Conservation (phyloP, 352 stramenopile species). For the Pythium rishiriense region DNA sequence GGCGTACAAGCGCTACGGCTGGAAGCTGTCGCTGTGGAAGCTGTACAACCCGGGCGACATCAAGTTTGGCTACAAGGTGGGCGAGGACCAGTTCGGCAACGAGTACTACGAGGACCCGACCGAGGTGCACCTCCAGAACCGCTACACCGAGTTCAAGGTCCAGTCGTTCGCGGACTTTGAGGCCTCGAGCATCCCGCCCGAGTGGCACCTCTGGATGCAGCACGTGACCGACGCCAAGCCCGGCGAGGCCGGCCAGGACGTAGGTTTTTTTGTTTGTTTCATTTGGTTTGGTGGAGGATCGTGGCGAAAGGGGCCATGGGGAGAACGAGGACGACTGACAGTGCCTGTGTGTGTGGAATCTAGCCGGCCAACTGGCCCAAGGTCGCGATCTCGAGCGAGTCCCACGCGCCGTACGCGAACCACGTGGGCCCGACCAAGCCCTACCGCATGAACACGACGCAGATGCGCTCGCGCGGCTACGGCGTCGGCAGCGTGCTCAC, state of each 20-base stretch:
- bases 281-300: slow-evolving; percentile 1
- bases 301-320: too few relatives aligned
- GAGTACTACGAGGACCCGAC: slow-evolving; percentile 88
- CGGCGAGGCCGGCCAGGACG: slow-evolving; percentile 57
- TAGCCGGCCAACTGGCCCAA: slow-evolving; percentile 77
- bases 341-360: neutral
- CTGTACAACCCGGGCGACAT: slow-evolving; percentile 88
- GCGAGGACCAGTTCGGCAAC: slow-evolving; percentile 82
- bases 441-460: slow-evolving; percentile 78
- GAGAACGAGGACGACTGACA: too few relatives aligned
- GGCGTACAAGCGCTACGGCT: slow-evolving; percentile 78
- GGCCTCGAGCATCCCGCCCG: slow-evolving; percentile 68
- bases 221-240: slow-evolving; percentile 74
- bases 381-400: slow-evolving; percentile 45
- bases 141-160: slow-evolving; percentile 85
- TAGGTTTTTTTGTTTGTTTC: slow-evolving; percentile 25
- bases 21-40: slow-evolving; percentile 82
- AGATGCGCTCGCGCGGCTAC: slow-evolving; percentile 80
- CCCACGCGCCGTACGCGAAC: slow-evolving; percentile 68
- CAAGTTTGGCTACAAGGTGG: slow-evolving; percentile 85
- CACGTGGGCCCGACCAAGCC: slow-evolving; percentile 64
- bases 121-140: slow-evolving; percentile 72
- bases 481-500: slow-evolving; percentile 71
- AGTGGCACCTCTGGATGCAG: slow-evolving; percentile 89
- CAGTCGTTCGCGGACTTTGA: slow-evolving; percentile 81